Conservation (phyloP, 345 rosid species). For the Fremontodendron californicum region DNA sequence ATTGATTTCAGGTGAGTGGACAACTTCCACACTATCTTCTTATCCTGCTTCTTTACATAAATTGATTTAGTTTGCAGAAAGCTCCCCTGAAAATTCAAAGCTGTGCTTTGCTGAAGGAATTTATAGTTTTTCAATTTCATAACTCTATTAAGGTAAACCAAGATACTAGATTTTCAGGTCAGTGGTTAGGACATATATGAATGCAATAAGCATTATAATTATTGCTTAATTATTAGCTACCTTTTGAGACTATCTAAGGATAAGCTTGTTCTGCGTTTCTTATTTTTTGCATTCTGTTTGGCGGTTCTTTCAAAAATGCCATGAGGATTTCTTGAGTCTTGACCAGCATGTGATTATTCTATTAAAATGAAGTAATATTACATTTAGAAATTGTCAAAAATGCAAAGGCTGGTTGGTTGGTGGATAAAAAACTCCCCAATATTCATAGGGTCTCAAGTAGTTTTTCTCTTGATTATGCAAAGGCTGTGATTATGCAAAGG, state of each 20-base stretch:
- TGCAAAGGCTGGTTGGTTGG: not conserved
- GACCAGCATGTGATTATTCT: not conserved
- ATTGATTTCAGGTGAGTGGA: slow-evolving; percentile 74
- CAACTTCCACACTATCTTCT: slow-evolving; percentile 5
- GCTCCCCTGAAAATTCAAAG: slow-evolving; percentile 6
- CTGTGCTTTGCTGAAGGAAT: not conserved
- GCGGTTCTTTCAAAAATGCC: not conserved
- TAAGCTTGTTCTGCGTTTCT: not conserved
- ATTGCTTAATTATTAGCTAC: not conserved
- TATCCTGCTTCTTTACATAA: not conserved
- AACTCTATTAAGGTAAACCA: not conserved
- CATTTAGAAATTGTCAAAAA: not conserved
- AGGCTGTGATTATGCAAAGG: too few relatives aligned
- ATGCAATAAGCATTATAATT: not conserved
- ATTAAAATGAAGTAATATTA: not conserved
- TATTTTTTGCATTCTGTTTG: not conserved
- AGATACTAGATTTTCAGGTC: not conserved
- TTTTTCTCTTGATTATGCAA: not conserved
- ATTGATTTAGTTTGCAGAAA: not conserved
- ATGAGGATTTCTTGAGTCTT: not conserved
- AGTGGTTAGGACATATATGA: not conserved
- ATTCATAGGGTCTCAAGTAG: not conserved
- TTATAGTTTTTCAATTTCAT: not conserved
- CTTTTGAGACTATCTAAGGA: not conserved
- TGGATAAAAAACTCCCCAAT: not conserved